These are phyloP conservation scores for Claviceps capensis DNA, from an alignment of 2,329 filamentous ascomycete genomes.

Conservation along the genomic window DNA sequence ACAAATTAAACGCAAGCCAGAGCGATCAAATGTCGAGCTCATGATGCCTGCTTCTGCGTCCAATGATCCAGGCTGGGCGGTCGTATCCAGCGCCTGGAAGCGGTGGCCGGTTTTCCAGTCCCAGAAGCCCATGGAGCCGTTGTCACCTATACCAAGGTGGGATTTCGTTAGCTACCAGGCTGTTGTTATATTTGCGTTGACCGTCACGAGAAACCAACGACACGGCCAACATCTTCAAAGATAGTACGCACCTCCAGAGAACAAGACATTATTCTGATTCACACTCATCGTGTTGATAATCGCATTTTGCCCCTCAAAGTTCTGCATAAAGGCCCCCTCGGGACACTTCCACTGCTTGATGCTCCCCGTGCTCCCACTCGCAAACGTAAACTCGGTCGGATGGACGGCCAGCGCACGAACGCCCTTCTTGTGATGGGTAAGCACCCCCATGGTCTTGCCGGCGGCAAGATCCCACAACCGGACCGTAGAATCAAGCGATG, in stretches of 20 bases:
- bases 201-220: background rate
- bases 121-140: conserved; percentile 95
- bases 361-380: conserved; percentile 75
- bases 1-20: conserved; percentile 77
- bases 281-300: conserved; percentile 91
- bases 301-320: conserved; percentile 90
- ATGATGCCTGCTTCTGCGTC: conserved; percentile 93
- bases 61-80: conserved; percentile 83
- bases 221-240: no score
- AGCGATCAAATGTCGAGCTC: conserved; percentile 83
- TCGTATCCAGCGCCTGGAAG: conserved; percentile 81
- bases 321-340: conserved; percentile 97
- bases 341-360: conserved; percentile 99
- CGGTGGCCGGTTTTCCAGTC: conserved; percentile 95
- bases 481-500: conserved; percentile 84
- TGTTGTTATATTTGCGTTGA: background rate
- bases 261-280: conserved; percentile 90
- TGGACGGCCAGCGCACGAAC: conserved; percentile 75
- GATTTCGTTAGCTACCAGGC: background rate
- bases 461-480: conserved; percentile 92
- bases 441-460: conserved; percentile 86
- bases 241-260: conserved; percentile 54
- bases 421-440: conserved; percentile 98
- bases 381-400: conserved; percentile 91
- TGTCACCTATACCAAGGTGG: conserved; percentile 44